Base-by-base conservation (phyloP, 441 rosid genomes). In the Populus hybrid region DNA sequence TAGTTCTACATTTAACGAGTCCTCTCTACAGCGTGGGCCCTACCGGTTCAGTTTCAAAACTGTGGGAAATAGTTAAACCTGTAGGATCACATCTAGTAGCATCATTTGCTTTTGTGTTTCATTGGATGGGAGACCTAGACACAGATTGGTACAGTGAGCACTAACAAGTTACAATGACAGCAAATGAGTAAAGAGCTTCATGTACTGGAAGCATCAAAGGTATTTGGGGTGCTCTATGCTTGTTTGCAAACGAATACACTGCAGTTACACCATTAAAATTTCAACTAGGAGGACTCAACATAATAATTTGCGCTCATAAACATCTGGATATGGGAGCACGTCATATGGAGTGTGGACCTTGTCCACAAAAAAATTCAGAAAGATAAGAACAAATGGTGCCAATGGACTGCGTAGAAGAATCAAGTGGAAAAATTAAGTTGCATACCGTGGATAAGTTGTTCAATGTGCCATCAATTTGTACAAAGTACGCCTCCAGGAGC, bases 401-500 rank as follows among this genome's bases (percentile, higher is more conserved):
- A 20, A 23, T 66, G 23, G 50, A 30, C 24, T 4, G 18, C 23
- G 24, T 16, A 80, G 16, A 66, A 46, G 46, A 74, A 75, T 20
- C 7, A 24, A 9, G 46, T 10, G 38, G 46, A 30, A 30, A 78
- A 72, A 20, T 21, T 40, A 30, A 36, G 69, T 69, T 61, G 28
- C 78, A 40, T 93, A 93, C 97, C 83, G 94, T 93, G 69, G 93
- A 90, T 74, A 95, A 88, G 78, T 91, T 93, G 89, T 92, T 92
- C 75, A 94, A 77, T 42, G 91, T 92, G 57, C 95, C 99, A 80
- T 94, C 99, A 67, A 93, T 86, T 74, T 92, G 97, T 75, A 93
- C 93, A 71, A 94, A 92, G 79, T 93, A 93, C 10, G 97, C 97
- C 83, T 93, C 99, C 87, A 94, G 77, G 75, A 93, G 93, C 99